A percentile compares a stretch with the other conserved stretches of the same genome.
Conservation (phyloP, 371 early-diverging fungal genomes). For the Parasitella parasitica region DNA sequence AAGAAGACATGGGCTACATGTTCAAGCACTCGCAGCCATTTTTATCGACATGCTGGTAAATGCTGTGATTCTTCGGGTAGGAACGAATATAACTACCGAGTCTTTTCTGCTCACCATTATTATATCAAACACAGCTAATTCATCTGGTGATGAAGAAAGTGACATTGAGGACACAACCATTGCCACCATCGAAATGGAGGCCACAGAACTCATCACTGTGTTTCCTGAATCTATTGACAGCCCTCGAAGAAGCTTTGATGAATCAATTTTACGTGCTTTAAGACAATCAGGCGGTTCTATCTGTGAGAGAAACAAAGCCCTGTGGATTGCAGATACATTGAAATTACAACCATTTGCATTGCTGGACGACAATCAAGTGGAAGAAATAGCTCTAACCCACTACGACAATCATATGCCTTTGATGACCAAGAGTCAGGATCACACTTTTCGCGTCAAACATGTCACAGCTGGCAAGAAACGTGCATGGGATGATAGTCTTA, state of each 20-base stretch:
- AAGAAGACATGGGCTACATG: neutral
- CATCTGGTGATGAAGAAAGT: conserved; percentile 12
- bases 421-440: conserved; percentile 11
- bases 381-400: conserved; percentile 17
- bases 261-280: conserved; percentile 17
- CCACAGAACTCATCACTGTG: conserved; percentile 13
- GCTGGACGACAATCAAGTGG: conserved; percentile 11
- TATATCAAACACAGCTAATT: too few relatives aligned
- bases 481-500: conserved; percentile 9
- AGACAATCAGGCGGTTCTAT: conserved; percentile 13
- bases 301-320: conserved; percentile 6
- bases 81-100: too few relatives aligned
- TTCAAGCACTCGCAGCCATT: conserved; percentile 2
- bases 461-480: conserved; percentile 14
- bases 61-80: conserved; percentile 1
- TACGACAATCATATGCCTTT: conserved; percentile 4
- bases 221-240: conserved; percentile 16
- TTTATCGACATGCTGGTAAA: conserved; percentile 13
- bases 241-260: conserved; percentile 18
- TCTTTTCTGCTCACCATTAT: too few relatives aligned
- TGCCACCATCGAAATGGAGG: conserved; percentile 16
- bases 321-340: conserved; percentile 18
- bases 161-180: conserved; percentile 14
- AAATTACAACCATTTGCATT: conserved; percentile 19
- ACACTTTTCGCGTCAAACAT: conserved; percentile 14